Evolutionary conservation across 768 basidiomycete species (phyloP).

Genomic region (Xerocomellus chrysenteron): DNA sequence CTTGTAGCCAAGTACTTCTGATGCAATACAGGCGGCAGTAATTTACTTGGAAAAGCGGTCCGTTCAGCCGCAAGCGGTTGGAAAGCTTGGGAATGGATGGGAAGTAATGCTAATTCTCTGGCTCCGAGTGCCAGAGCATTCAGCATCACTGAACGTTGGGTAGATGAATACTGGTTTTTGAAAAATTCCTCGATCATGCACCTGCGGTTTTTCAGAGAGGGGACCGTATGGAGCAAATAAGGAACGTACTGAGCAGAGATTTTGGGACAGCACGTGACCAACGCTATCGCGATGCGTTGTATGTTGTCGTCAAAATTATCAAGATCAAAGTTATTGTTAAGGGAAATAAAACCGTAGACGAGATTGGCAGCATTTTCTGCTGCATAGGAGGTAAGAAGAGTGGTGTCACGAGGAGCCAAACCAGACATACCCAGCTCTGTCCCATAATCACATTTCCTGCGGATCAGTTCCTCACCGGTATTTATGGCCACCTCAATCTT

Average conservation of each 20-base stretch:
- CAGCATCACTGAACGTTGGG: constrained; percentile 82
- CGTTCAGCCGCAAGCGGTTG: constrained; percentile 34
- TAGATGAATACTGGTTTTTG: constrained; percentile 85
- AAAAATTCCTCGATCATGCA: constrained; percentile 91
- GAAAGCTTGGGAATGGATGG: constrained; percentile 24
- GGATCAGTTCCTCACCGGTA: constrained; percentile 78
- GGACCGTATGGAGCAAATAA: background rate
- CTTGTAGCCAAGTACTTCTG: constrained; percentile 54
- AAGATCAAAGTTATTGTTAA: constrained; percentile 86
- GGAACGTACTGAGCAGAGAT: constrained; percentile 74
- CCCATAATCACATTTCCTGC: constrained; percentile 82
- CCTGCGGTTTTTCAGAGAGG: constrained; percentile 39
- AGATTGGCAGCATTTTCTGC: constrained; percentile 91
- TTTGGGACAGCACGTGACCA: constrained; percentile 76
- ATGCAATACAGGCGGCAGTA: constrained; percentile 71
- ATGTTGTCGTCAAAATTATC: constrained; percentile 73
- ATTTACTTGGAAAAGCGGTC: constrained; percentile 77
- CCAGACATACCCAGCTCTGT: constrained; percentile 70
- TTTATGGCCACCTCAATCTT: constrained; percentile 78
- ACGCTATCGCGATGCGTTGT: constrained; percentile 73
- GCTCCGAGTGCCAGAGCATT: constrained; percentile 86
- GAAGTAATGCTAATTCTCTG: constrained; percentile 69
- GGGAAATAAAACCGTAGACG: constrained; percentile 63
- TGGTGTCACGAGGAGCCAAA: background rate
- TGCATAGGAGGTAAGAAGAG: constrained; percentile 32